Evolutionary conservation across 176 grass and related monocot genomes (phyloP).

Genomic region (Aegilops bicornis): DNA sequence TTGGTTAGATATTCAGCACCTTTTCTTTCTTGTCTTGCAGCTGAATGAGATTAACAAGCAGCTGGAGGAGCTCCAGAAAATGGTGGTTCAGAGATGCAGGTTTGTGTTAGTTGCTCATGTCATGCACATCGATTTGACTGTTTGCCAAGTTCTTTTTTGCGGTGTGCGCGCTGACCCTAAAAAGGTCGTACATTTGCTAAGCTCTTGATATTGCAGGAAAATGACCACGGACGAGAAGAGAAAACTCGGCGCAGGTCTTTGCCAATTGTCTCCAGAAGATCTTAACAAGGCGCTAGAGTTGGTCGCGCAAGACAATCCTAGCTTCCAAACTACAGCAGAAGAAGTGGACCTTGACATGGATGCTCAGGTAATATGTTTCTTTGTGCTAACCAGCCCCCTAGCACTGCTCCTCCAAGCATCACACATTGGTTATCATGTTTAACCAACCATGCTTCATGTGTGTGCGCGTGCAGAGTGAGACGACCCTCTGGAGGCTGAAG

Average conservation of each 20-base stretch:
- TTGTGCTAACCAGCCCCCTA: not conserved
- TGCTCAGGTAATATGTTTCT: constrained; percentile 60
- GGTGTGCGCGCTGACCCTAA: not conserved
- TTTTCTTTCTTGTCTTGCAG: constrained; percentile 42
- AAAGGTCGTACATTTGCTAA: not conserved
- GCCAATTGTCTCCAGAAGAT: constrained; percentile 79
- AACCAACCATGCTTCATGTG: not conserved
- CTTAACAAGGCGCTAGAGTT: constrained; percentile 87
- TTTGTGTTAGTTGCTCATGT: constrained; percentile 32
- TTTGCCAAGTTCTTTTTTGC: too few species aligned
- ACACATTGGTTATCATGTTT: not conserved
- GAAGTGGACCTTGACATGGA: constrained; percentile 97
- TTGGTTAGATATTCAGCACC: constrained; percentile 16
- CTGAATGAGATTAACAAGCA: constrained; percentile 67
- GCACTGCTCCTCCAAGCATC: not conserved
- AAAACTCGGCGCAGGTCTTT: constrained; percentile 81
- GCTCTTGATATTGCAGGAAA: constrained; percentile 62
- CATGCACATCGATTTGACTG: too few species aligned
- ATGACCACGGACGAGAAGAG: constrained; percentile 95
- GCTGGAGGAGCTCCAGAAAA: constrained; percentile 63
- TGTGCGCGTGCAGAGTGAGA: constrained; percentile 61
- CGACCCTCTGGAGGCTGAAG: constrained; percentile 88
- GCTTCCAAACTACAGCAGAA: constrained; percentile 61
- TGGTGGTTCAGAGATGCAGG: constrained; percentile 86
- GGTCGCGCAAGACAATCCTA: constrained; percentile 89